Evolutionary conservation across 2,329 filamentous ascomycete genomes (phyloP).

Genomic region (Penicillium nordicum): DNA sequence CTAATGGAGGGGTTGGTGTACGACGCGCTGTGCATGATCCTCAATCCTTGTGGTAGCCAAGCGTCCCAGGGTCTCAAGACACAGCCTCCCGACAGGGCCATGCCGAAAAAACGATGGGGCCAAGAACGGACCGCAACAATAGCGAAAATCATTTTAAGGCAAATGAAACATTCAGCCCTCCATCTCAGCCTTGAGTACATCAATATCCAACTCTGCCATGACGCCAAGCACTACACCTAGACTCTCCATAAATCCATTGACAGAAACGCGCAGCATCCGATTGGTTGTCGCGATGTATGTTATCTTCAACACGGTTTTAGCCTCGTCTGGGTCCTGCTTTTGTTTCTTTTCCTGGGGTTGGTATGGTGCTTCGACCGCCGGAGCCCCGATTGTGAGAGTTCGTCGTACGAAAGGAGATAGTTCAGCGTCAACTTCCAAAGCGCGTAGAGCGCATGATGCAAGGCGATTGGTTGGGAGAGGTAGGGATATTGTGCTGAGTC

Average conservation of each 20-base stretch:
- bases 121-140: conserved; percentile 3
- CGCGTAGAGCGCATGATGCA: conserved; percentile 68
- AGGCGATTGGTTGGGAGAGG: conserved; percentile 80
- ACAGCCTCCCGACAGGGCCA: neutral
- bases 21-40: conserved; percentile 1
- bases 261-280: conserved; percentile 91
- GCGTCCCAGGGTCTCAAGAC: neutral
- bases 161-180: conserved; percentile 19
- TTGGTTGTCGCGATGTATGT: conserved; percentile 88
- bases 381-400: conserved; percentile 57
- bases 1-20: conserved; percentile 7
- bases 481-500: conserved; percentile 64
- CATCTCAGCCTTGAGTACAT: conserved; percentile 59
- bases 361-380: conserved; percentile 16
- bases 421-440: conserved; percentile 82
- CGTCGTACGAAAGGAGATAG: conserved; percentile 79
- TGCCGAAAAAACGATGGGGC: neutral
- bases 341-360: conserved; percentile 25
- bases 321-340: conserved; percentile 29
- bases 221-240: conserved; percentile 78
- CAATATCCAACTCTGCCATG: conserved; percentile 85
- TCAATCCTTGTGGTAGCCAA: conserved; percentile 7
- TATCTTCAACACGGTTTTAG: conserved; percentile 61
- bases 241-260: conserved; percentile 95
- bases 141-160: neutral